These are phyloP conservation scores for Isabelozyma pseudorhagii DNA, from an alignment of 805 yeast genomes.

Conservation along the genomic window DNA sequence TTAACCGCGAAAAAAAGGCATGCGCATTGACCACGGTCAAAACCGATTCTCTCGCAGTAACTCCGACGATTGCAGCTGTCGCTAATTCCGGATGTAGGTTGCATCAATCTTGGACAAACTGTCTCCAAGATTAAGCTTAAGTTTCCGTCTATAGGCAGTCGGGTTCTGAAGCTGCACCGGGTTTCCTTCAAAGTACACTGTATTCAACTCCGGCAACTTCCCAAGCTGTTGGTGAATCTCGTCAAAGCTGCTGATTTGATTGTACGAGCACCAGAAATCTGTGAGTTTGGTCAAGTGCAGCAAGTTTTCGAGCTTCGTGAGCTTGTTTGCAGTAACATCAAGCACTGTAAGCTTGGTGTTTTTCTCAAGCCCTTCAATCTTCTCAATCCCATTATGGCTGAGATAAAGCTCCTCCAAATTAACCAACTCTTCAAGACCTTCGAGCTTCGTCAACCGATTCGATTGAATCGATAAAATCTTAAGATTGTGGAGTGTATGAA, in stretches of 20 bases:
- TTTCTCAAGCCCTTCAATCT: slow-evolving; percentile 75
- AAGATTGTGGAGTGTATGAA: slow-evolving; percentile 57
- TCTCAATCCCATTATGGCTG: slow-evolving; percentile 76
- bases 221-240: slow-evolving; percentile 67
- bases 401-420: slow-evolving; percentile 83
- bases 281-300: slow-evolving; percentile 68
- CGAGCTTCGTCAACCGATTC: slow-evolving; percentile 72
- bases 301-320: slow-evolving; percentile 60
- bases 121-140: slow-evolving; percentile 68
- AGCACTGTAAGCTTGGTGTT: slow-evolving; percentile 64
- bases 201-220: slow-evolving; percentile 62
- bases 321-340: slow-evolving; percentile 77
- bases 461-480: slow-evolving; percentile 84
- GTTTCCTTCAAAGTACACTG: slow-evolving; percentile 92
- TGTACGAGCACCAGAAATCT: slow-evolving; percentile 92
- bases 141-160: slow-evolving; percentile 83
- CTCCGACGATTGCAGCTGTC: not conserved
- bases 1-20: too few relatives aligned
- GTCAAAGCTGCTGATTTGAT: slow-evolving; percentile 63
- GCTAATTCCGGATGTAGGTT: slow-evolving; percentile 49
- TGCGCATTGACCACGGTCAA: too few relatives aligned
- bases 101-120: slow-evolving; percentile 87
- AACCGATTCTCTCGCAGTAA: not conserved
- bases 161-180: slow-evolving; percentile 73
- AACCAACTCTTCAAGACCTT: slow-evolving; percentile 70